These are phyloP conservation scores for Phytophthora hibernalis DNA, from an alignment of 352 stramenopile genomes.

Conservation along the genomic window DNA sequence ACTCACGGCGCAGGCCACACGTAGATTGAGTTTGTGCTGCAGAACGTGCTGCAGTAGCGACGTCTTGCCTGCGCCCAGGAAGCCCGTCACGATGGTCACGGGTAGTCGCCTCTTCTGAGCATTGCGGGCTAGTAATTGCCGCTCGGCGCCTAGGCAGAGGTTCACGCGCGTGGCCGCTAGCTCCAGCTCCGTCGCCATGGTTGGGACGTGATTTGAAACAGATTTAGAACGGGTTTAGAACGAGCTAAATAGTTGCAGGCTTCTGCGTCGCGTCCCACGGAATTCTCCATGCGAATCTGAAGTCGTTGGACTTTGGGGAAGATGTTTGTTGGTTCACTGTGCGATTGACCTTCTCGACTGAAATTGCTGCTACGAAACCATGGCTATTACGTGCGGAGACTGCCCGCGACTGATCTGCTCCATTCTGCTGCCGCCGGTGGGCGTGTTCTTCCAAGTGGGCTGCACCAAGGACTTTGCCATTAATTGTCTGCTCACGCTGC, in stretches of 20 bases:
- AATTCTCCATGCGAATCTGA: slow-evolving; percentile 20
- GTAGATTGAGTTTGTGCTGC: slow-evolving; percentile 70
- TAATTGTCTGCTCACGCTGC: slow-evolving; percentile 69
- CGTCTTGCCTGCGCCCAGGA: slow-evolving; percentile 75
- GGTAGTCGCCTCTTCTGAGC: slow-evolving; percentile 53
- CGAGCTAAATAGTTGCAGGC: slow-evolving; percentile 7
- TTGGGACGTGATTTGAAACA: not conserved
- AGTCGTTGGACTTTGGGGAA: slow-evolving; percentile 22
- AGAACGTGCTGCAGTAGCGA: slow-evolving; percentile 73
- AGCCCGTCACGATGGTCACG: slow-evolving; percentile 74
- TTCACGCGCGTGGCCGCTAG: slow-evolving; percentile 62
- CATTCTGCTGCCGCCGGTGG: slow-evolving; percentile 56
- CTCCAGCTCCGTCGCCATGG: slow-evolving; percentile 33
- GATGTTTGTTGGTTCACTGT: slow-evolving; percentile 11
- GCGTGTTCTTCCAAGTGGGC: slow-evolving; percentile 62
- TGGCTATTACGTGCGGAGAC: slow-evolving; percentile 64
- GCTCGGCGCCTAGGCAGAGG: slow-evolving; percentile 61
- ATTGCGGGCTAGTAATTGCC: slow-evolving; percentile 60
- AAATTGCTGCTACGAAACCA: slow-evolving; percentile 16
- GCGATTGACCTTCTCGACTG: slow-evolving; percentile 13
- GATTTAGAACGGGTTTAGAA: not conserved
- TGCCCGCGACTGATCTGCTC: slow-evolving; percentile 51
- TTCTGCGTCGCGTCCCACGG: slow-evolving; percentile 16
- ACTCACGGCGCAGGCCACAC: slow-evolving; percentile 72
- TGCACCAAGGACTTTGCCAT: slow-evolving; percentile 70